Evolutionary conservation across 495 filamentous ascomycete species (phyloP).

Genomic region (Aspergillus homomorphus): DNA sequence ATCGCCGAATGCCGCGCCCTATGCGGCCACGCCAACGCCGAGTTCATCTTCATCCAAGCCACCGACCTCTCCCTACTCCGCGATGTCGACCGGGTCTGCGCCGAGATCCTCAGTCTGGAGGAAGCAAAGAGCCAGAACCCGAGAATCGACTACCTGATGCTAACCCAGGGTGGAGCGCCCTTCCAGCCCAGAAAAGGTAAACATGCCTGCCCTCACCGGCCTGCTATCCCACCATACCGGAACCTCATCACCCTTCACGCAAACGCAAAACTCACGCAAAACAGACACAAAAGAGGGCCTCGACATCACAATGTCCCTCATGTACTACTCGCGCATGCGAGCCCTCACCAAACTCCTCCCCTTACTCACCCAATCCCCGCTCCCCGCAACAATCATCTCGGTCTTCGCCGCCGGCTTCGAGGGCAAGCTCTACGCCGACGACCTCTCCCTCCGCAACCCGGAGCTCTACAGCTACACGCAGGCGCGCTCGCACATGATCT

Average conservation of each 20-base stretch:
- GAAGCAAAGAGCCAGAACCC: background rate
- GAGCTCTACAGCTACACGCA: conserved; percentile 5
- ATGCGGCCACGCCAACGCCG: background rate
- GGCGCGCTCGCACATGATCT: conserved; percentile 10
- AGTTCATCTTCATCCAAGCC: background rate
- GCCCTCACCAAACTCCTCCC: conserved; percentile 6
- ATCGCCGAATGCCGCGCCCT: conserved; percentile 6
- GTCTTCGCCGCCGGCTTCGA: conserved; percentile 8
- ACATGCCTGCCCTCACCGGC: too few relatives aligned
- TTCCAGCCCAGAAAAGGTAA: conserved; percentile 6
- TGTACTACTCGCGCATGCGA: conserved; percentile 13
- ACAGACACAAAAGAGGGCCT: conserved; percentile 9
- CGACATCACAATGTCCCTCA: conserved; percentile 4
- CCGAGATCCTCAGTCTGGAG: conserved; percentile 2
- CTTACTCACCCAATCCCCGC: conserved; percentile 2
- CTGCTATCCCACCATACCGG: too few relatives aligned
- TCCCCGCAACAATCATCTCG: conserved; percentile 5
- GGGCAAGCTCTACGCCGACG: conserved; percentile 4
- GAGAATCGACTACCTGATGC: conserved; percentile 11
- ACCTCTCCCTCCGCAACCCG: conserved; percentile 6
- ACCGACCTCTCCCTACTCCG: conserved; percentile 4
- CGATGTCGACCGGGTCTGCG: conserved; percentile 1
- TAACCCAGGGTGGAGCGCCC: background rate
- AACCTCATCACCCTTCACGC: too few relatives aligned
- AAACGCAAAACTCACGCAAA: background rate